Percentiles rank a stretch among this genome's conserved stretches.
Conservation (phyloP, 345 rosid genomes). For the Turnera subulata region DNA sequence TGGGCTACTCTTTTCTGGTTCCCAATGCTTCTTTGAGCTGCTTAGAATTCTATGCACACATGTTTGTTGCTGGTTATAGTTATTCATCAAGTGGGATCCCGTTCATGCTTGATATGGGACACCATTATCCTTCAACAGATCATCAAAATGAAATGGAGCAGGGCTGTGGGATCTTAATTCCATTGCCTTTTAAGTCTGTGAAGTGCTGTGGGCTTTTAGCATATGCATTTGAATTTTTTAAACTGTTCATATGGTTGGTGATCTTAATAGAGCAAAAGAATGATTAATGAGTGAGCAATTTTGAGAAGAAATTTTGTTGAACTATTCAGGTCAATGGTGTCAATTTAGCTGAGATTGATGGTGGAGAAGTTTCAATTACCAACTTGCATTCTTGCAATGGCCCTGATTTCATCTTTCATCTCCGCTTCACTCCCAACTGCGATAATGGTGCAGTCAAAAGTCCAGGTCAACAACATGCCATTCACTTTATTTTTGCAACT, state of each 20-base stretch:
- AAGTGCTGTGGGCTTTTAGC: no score
- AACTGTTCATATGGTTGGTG: no score
- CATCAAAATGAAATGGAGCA: no score
- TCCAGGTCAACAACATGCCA: conserved; percentile 16
- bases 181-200: no score
- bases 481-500: not conserved
- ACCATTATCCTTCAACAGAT: no score
- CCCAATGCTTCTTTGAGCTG: not conserved
- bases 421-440: conserved; percentile 29
- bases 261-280: no score
- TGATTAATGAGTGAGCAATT: no score
- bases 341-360: conserved; percentile 56
- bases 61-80: not conserved
- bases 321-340: conserved; percentile 50
- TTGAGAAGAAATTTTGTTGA: not conserved
- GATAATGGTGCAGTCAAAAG: conserved; percentile 8
- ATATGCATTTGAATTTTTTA: no score
- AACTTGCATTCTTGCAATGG: conserved; percentile 66
- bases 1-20: not conserved
- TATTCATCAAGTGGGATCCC: not conserved
- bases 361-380: conserved; percentile 61
- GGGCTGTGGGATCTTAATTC: no score
- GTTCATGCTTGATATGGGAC: not conserved
- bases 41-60: not conserved
- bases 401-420: conserved; percentile 45